Evolutionary conservation across 1,139 yeast genomes (phyloP).

Genomic region (Protomyces macrosporus): DNA sequence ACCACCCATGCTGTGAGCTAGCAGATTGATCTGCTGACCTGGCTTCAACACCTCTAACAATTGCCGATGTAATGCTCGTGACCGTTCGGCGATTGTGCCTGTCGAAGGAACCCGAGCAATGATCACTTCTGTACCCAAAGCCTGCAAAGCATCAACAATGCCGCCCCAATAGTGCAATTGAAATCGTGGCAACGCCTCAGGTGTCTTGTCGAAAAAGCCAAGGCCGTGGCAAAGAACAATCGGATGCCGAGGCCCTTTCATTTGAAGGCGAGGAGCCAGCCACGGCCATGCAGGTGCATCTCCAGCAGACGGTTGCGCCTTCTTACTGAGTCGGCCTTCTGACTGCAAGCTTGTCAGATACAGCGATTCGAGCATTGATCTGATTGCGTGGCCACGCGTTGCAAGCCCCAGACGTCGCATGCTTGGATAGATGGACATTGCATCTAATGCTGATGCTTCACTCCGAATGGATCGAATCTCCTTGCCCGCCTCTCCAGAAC

Average conservation of each 20-base stretch:
- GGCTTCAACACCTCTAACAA: slow-evolving; percentile 34
- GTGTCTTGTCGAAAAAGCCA: slow-evolving; percentile 27
- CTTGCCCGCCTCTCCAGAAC: too few relatives aligned
- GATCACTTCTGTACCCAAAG: slow-evolving; percentile 56
- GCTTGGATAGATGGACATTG: background rate
- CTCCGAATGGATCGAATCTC: too few relatives aligned
- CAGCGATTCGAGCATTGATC: background rate
- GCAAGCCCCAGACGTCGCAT: background rate
- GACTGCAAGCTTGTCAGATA: background rate
- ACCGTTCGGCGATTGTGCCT: slow-evolving; percentile 50
- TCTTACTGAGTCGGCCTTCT: too few relatives aligned
- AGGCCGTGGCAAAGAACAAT: slow-evolving; percentile 28
- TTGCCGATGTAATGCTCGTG: slow-evolving; percentile 24
- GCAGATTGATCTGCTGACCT: slow-evolving; percentile 50
- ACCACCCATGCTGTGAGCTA: slow-evolving; percentile 97
- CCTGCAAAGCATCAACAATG: slow-evolving; percentile 51
- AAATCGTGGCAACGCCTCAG: slow-evolving; percentile 25
- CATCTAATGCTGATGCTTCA: background rate
- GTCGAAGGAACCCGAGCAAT: slow-evolving; percentile 72
- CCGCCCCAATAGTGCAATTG: slow-evolving; percentile 58
- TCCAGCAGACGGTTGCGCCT: too few relatives aligned
- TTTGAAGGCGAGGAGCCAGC: slow-evolving; percentile 12
- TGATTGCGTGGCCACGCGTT: background rate
- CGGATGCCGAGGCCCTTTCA: slow-evolving; percentile 21
- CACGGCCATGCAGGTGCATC: slow-evolving; percentile 8